A percentile compares a stretch with the other conserved stretches of the same genome.
phyloP scores from a whole-genome alignment of 805 yeast genomes.

The Suhomyces sp. region DNA sequence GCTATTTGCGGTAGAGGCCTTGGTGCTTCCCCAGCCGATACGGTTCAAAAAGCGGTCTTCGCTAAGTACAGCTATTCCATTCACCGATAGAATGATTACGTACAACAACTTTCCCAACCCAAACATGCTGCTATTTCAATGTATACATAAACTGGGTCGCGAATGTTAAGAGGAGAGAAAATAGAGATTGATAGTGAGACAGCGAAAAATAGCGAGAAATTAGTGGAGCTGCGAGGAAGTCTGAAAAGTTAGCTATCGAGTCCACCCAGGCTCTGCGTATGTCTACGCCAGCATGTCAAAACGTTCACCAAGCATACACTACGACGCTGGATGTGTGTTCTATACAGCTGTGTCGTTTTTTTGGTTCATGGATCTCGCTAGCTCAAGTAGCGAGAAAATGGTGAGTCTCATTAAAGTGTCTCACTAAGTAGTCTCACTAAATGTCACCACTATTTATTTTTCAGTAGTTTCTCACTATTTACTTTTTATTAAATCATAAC shows the following conservation, averaged over 20 bases:
- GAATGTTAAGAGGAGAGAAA: not conserved
- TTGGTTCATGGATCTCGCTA: not conserved
- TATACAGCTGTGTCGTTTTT: not conserved
- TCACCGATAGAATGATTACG: conserved; percentile 57
- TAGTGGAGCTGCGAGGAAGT: not conserved
- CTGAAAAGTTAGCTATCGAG: not conserved
- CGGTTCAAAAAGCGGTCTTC: conserved; percentile 78
- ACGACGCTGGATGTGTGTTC: not conserved
- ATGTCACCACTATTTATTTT: not conserved
- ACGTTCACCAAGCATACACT: not conserved
- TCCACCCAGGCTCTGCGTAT: not conserved
- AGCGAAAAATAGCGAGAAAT: not conserved
- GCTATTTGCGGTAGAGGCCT: conserved; percentile 10
- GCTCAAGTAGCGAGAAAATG: no score
- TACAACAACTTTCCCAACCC: conserved; percentile 60
- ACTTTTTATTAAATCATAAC: not conserved
- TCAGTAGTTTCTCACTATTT: not conserved
- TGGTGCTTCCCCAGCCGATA: conserved; percentile 36
- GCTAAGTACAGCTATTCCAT: conserved; percentile 73
- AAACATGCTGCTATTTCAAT: conserved; percentile 41
- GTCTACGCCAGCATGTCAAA: not conserved
- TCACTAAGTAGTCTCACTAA: not conserved
- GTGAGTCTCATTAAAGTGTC: not conserved
- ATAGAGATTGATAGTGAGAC: not conserved
- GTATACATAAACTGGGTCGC: not conserved